Base-by-base conservation (phyloP, 2,329 filamentous ascomycete genomes). In the Xylaria sp. region DNA sequence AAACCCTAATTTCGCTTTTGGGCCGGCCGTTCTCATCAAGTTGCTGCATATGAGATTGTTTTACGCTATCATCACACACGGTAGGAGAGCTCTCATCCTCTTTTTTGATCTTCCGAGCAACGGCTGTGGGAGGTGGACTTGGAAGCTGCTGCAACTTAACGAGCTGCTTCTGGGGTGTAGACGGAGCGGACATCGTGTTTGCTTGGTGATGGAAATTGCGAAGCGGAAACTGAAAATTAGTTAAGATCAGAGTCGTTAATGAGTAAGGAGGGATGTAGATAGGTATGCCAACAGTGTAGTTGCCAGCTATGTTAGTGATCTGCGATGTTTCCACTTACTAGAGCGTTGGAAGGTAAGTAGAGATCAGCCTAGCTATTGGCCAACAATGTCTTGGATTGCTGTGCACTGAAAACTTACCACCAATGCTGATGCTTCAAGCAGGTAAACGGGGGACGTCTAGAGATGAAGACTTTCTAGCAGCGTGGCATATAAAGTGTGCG, bases 141-240 rank as follows among this genome's bases (percentile, higher is more conserved):
- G 18, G 34, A 39, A 52, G 58, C 4, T 65, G 61, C 7, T 12
- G 30, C 20, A 32, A 6, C 15, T 25, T 3, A 1, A 15, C 10
- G 18, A 20, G 8, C 25, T 9, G 57, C 25, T 53, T 65, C 15
- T 59, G 36, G 6, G 66, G 62, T 1, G 62, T 62, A 4, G n/a
- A n/a, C 4, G 57, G 62, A 32, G 28, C 8, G 18, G 50, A 46
- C 66, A 68, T 68, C 4, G n/a, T 65, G 28, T 9, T 52, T 2
- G 15, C n/a, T 41, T 15, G 13, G 20, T 12, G 28, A 13, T 34
- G 18, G 3, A 23, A 39, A 12, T 23, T 36, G 48, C 18, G 13
- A 10, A 52, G 3, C 7, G 9, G 18, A n/a, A n/a, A 30, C 8
- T 5, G 25, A 8, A 6, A n/a, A n/a, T 1, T 36, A 10, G 6